These are phyloP conservation scores for Phaeotremella skinneri DNA, from an alignment of 768 basidiomycete species.

Conservation along the genomic window DNA sequence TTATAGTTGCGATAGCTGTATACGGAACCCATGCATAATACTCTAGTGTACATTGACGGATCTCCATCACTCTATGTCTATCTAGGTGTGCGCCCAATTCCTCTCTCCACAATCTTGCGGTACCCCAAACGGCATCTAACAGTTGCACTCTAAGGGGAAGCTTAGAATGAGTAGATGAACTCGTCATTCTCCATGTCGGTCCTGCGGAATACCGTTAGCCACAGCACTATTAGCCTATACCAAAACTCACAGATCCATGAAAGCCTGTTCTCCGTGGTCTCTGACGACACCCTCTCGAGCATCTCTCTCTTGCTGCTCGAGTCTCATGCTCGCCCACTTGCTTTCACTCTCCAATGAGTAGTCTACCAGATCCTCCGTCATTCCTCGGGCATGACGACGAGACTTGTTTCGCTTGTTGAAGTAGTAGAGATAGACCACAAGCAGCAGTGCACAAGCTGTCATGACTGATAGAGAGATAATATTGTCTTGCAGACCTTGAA, in stretches of 20 bases:
- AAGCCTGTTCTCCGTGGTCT: not conserved
- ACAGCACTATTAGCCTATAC: too few relatives aligned
- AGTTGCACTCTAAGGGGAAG: too few relatives aligned
- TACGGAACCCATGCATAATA: too few relatives aligned
- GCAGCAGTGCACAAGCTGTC: not conserved
- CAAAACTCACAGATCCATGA: not conserved
- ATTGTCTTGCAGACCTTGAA: not conserved
- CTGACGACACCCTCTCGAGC: not conserved
- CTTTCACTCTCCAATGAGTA: not conserved
- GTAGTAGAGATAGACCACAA: not conserved
- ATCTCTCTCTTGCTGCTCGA: not conserved
- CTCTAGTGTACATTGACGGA: too few relatives aligned
- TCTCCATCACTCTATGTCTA: too few relatives aligned
- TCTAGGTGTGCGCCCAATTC: too few relatives aligned
- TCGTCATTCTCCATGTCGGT: not conserved
- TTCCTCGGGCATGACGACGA: not conserved
- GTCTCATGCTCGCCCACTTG: not conserved
- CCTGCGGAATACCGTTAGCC: not conserved
- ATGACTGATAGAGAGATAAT: not conserved
- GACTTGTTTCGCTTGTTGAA: not conserved
- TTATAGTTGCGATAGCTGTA: too few relatives aligned
- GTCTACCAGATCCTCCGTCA: not conserved
- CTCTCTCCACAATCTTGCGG: too few relatives aligned
- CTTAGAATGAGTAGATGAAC: not conserved
- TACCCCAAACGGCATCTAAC: too few relatives aligned